Base-by-base conservation (phyloP, 1,284 basidiomycete genomes). In the Leccinum subrobustum region DNA sequence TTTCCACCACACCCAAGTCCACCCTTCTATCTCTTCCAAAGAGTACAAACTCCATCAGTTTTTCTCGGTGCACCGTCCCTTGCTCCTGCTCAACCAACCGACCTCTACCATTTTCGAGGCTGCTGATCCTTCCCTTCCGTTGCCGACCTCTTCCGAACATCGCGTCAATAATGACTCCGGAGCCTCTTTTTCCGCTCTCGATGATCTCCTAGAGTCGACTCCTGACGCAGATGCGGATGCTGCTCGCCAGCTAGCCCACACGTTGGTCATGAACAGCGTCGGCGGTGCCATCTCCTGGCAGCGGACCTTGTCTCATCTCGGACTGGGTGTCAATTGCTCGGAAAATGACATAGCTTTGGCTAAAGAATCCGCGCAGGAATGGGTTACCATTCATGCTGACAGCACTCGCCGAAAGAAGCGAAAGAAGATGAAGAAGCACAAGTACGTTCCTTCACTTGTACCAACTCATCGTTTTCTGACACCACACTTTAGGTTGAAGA, bases 381-480 rank as follows among this genome's bases (percentile, higher is more conserved):
- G 79, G 80, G 79, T 83, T 63, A 80, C 83, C 44, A 81, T 91
- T 33, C 75, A 83, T 71, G 79, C 91, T 77, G 91, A 93, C 68
- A 93, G 91, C 67, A 85, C 83, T 27, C 89, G 88, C 79, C 84
- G 91, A 74, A 93, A 93, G 81, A 82, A 85, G 67, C 80, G 85
- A 79, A 91, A 86, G 83, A 93, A 92, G 84, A 93, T 93, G 89
- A 91, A 89, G 83, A 93, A 92, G 77, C 92, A 93, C 72, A 93
- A 93, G 91, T 92, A 72, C 75, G 88, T 80, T n/a, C 14, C 14
- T 39, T 58, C n/a, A 29, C 33, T 57, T 57, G 57, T 54, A 23
- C 58, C 39, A 14, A 6, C 3, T 25, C 16, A 51, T 44, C 52
- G 27, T 50, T 33, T 57, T 63, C 47, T 63, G 31, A 71, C 27